Base-by-base conservation (phyloP, 805 yeast genomes). In the Candida saitoana region DNA sequence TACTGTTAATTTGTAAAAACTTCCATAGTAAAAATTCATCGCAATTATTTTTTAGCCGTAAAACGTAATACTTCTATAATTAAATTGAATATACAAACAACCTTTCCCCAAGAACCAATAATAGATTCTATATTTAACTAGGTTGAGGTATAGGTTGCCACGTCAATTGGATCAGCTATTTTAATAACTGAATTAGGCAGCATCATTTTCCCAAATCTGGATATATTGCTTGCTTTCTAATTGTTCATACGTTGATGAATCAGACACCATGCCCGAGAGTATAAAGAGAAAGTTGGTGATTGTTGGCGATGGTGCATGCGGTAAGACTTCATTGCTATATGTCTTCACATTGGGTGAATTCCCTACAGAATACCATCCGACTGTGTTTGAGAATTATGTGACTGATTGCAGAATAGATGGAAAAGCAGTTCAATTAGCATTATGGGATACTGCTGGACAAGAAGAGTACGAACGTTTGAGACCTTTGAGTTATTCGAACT, bases 381-480 rank as follows among this genome's bases (percentile, higher is more conserved):
- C 97, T 0, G 96, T 89, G 4, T 89, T 90, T 60, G 97, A 89
- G 53, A 89, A 90, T 61, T 88, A 90, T 60, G 96, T 89, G 12
- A 88, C 96, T 1, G 96, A 88, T 55, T 89, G 96, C 62, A 71
- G 96, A 44, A 95, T 90, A 15, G 97, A 89, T 56, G 96, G 96
- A 3, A 89, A 88, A 51, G 84, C 93, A 12, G 95, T 89, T 3
- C 84, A 88, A 48, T 64, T 89, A 42, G 90, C 95, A 2, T 65
- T 89, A 18, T 89, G 97, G 96, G 97, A 89, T 59, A 89, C 96
- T 1, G 96, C 97, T 2, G 97, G 97, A 2, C 96, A 89, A 64
- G 97, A 89, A 66, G 97, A 89, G 63, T 89, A 89, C 59, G 96
- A 89, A 59, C 69, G 96, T 45, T 68, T 90, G 44, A 76, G 96